These are phyloP conservation scores for Sarocladium strictum DNA, from an alignment of 2,329 filamentous ascomycete genomes.

Conservation along the genomic window DNA sequence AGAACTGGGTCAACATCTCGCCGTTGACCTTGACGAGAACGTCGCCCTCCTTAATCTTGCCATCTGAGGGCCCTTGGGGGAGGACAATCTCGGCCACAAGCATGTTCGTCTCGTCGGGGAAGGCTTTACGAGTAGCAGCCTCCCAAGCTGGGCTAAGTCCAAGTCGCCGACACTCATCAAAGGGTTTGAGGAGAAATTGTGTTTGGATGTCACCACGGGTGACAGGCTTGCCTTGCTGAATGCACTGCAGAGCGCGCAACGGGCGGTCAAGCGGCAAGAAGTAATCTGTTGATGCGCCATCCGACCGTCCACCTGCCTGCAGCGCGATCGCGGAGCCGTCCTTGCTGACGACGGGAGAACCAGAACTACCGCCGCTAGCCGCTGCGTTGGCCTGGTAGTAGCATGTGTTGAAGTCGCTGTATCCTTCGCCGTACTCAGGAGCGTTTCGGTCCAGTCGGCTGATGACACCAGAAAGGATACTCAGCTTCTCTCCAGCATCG, in stretches of 20 bases:
- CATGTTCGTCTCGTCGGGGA: slow-evolving; percentile 94
- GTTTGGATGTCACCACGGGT: slow-evolving; percentile 96
- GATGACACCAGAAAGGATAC: slow-evolving; percentile 95
- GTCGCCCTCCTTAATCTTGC: slow-evolving; percentile 89
- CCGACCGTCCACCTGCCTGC: slow-evolving; percentile 87
- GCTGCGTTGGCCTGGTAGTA: slow-evolving; percentile 98
- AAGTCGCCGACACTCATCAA: slow-evolving; percentile 89
- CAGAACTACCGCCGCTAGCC: slow-evolving; percentile 95
- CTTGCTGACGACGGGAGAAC: slow-evolving; percentile 93
- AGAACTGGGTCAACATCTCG: slow-evolving; percentile 87
- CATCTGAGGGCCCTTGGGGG: slow-evolving; percentile 80
- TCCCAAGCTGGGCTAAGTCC: slow-evolving; percentile 84
- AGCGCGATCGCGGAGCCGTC: slow-evolving; percentile 88
- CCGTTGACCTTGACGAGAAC: slow-evolving; percentile 90
- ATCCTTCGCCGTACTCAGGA: slow-evolving; percentile 94
- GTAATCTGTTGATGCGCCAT: slow-evolving; percentile 95
- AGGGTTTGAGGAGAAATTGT: slow-evolving; percentile 94
- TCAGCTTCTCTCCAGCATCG: slow-evolving; percentile 96
- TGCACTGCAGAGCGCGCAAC: slow-evolving; percentile 76
- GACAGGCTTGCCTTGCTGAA: slow-evolving; percentile 69
- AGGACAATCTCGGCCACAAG: slow-evolving; percentile 93
- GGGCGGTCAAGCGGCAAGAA: slow-evolving; percentile 92
- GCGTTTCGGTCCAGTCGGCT: slow-evolving; percentile 94
- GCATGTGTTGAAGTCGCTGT: slow-evolving; percentile 92
- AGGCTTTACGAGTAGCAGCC: slow-evolving; percentile 71